Conservation (phyloP, 768 basidiomycete genomes). For the Galerina marginata region DNA sequence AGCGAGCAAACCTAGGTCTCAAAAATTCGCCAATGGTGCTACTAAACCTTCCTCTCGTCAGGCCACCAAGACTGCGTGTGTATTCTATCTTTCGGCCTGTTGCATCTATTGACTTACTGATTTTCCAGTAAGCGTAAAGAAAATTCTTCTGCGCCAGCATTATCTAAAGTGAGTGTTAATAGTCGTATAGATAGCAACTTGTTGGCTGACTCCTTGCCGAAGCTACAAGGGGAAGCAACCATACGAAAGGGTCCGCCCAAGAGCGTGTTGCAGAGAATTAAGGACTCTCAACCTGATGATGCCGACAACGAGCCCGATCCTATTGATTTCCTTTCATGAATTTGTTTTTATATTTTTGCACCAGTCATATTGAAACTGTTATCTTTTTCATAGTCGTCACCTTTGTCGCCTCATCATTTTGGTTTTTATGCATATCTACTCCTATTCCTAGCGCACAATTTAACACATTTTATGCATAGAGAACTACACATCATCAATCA, state of each 20-base stretch:
- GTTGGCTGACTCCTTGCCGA: neutral
- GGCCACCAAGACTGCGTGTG: conserved; percentile 18
- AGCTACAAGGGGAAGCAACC: conserved; percentile 1
- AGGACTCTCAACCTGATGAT: conserved; percentile 30
- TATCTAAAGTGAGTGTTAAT: conserved; percentile 4
- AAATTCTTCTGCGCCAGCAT: conserved; percentile 23
- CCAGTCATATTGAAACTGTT: neutral
- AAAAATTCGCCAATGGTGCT: neutral
- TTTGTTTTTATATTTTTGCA: neutral
- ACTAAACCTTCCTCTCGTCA: neutral
- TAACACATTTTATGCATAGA: too few species aligned
- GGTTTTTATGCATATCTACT: neutral
- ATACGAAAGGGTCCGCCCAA: conserved; percentile 40
- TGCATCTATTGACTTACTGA: neutral
- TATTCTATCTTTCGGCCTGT: neutral
- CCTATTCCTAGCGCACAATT: neutral
- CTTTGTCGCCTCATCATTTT: neutral
- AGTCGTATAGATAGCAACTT: too few species aligned
- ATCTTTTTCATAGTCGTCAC: conserved; percentile 1
- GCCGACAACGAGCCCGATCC: conserved; percentile 50
- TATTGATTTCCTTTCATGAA: conserved; percentile 51
- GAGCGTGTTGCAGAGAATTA: conserved; percentile 43
- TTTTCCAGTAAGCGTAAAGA: conserved; percentile 36
- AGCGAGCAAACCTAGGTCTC: neutral
- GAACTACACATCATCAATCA: neutral